These are phyloP conservation scores for Intubia oerlemansii DNA, from an alignment of 2,329 filamentous ascomycete species.

Conservation along the genomic window DNA sequence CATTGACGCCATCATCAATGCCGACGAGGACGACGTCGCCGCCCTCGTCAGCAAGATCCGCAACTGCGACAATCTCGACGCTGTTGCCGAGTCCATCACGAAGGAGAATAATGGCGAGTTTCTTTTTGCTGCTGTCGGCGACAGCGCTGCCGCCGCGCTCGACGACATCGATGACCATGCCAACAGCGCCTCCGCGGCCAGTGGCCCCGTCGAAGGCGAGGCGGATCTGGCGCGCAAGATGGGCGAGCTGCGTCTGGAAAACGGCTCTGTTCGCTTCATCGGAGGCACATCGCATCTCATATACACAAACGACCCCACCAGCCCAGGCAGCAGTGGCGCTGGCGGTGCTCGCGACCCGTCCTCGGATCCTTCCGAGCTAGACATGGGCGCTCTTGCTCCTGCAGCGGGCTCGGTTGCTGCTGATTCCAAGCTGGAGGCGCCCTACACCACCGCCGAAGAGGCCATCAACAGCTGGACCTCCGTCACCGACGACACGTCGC, in stretches of 20 bases:
- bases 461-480: conserved; percentile 72
- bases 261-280: conserved; percentile 76
- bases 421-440: too few relatives aligned
- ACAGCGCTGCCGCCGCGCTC: too few relatives aligned
- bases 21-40: conserved; percentile 66
- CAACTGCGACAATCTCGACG: conserved; percentile 51
- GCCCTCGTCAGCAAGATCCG: conserved; percentile 71
- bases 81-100: conserved; percentile 30
- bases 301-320: too few relatives aligned
- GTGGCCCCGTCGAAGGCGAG: conserved; percentile 32
- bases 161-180: conserved; percentile 14
- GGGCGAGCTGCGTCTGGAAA: conserved; percentile 72
- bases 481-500: conserved; percentile 57
- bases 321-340: too few relatives aligned
- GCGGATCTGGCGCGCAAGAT: conserved; percentile 77
- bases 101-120: conserved; percentile 18
- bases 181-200: conserved; percentile 17
- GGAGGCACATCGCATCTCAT: conserved; percentile 89
- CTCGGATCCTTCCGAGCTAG: too few relatives aligned
- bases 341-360: neutral
- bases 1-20: conserved; percentile 81
- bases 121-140: too few relatives aligned
- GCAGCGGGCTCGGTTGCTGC: too few relatives aligned
- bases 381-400: too few relatives aligned
- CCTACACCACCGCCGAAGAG: conserved; percentile 29